Percentiles rank a stretch among this genome's conserved stretches.
Conservation (phyloP, 2,329 filamentous ascomycete genomes). For the Scytalidium sp. region DNA sequence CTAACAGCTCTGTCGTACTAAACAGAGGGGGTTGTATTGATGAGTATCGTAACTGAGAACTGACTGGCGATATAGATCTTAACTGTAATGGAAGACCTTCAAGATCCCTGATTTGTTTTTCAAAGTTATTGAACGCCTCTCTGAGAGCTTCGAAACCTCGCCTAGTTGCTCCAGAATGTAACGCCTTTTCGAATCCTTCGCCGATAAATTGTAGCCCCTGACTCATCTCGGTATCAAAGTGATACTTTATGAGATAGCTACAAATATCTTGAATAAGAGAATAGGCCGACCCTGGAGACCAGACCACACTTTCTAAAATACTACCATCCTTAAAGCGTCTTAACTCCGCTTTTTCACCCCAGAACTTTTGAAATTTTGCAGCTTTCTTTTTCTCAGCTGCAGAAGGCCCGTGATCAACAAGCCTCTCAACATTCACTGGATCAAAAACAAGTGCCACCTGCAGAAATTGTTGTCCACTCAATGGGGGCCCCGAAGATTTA, state of each 20-base stretch:
- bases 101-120: constrained; percentile 72
- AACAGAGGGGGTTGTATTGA: constrained; percentile 54
- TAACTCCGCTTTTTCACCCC: constrained; percentile 91
- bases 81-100: constrained; percentile 86
- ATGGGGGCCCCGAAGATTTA: constrained; percentile 32
- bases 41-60: constrained; percentile 70
- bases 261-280: constrained; percentile 80
- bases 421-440: constrained; percentile 65
- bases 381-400: constrained; percentile 84
- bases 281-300: constrained; percentile 60
- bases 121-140: constrained; percentile 68
- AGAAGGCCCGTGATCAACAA: constrained; percentile 83
- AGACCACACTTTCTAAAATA: constrained; percentile 89
- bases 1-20: constrained; percentile 32
- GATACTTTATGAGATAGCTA: constrained; percentile 64
- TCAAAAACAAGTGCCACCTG: constrained; percentile 71
- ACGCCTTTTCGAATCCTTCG: constrained; percentile 41
- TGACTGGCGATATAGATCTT: constrained; percentile 72
- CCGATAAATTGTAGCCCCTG: constrained; percentile 37
- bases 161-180: constrained; percentile 33
- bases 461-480: constrained; percentile 38
- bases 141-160: constrained; percentile 65
- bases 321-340: constrained; percentile 93
- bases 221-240: constrained; percentile 57
- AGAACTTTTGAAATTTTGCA: constrained; percentile 81